phyloP scores from a whole-genome alignment of 441 rosid species.

The Brassica balearica region DNA sequence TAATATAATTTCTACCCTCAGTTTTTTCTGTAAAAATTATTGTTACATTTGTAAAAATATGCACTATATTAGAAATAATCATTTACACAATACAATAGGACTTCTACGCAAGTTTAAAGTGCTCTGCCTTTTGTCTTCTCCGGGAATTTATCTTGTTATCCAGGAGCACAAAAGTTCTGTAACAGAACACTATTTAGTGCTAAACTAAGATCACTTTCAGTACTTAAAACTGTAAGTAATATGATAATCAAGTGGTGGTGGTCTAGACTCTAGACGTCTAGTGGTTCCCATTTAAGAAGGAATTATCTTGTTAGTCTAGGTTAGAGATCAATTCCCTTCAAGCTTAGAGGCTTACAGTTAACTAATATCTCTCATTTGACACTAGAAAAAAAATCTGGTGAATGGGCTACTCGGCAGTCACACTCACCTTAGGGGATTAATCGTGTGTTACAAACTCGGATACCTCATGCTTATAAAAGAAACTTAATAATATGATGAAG shows the following conservation, averaged over 20 bases:
- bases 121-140: not conserved
- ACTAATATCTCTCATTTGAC: not conserved
- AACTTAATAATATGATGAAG: not conserved
- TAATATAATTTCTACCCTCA: not conserved
- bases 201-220: not conserved
- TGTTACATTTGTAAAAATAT: not conserved
- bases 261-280: not conserved
- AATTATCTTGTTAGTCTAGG: not conserved
- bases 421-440: not conserved
- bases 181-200: conserved; percentile 1
- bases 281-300: not conserved
- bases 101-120: not conserved
- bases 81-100: not conserved
- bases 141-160: not conserved
- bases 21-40: not conserved
- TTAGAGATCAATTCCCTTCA: not conserved
- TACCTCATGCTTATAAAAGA: not conserved
- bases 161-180: not conserved
- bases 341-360: not conserved
- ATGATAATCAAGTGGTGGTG: conserved; percentile 1
- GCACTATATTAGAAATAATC: not conserved
- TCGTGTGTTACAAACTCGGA: no score
- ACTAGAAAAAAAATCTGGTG: not conserved
- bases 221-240: not conserved
- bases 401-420: not conserved